Evolutionary conservation across 139 green algal genomes (phyloP), one percentile per base, ranked within the genome.

Genomic region (Limnomonas spitsbergensis): DNA sequence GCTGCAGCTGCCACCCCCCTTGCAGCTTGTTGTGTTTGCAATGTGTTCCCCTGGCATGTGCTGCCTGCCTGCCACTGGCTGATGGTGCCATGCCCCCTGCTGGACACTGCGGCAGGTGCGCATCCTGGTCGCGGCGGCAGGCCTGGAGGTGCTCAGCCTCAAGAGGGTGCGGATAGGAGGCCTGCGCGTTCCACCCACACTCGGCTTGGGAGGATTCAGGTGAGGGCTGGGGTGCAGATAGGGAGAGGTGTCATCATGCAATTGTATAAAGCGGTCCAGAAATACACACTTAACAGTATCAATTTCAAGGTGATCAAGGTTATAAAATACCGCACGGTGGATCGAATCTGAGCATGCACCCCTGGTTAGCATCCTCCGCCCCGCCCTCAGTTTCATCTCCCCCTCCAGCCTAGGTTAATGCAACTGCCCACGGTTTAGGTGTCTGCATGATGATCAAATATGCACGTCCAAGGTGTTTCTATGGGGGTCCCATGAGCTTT

Each of bases 111-210:
- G n/a, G n/a, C 80, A 96, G 92, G 89, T 97, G 20, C 85, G 94
- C 3, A 70, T 82, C 69, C 81, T 98, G 40, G 86, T 93, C 34
- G 83, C 71, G 36, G 52, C 78, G 7, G 91, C 86, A 2, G 93
- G 91, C 0, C 76, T 98, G 72, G 79, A 94, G 68, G 88, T 98
- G 69, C 82, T 82, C 7, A 72, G 73, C 34, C 83, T 98, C 34
- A 93, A 93, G 74, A 85, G 94, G 1, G 84, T 94, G 69, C 85
- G 92, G 7, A 83, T 98, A 1, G 94, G 94, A 52, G 93, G 90
- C 37, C 93, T 90, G 74, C 67, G 89, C 1, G 78, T 98, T 81
- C 93, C 93, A 0, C 75, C 38, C 0, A 80, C 82, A 34, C 73
- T 97, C n/a, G 71, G 69, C 24, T 70, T 92, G 29, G 94, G 92